A percentile compares a stretch with the other conserved stretches of the same genome.
phyloP scores from a whole-genome alignment of 108 stramenopile species.

The Nitzschia sp. region DNA sequence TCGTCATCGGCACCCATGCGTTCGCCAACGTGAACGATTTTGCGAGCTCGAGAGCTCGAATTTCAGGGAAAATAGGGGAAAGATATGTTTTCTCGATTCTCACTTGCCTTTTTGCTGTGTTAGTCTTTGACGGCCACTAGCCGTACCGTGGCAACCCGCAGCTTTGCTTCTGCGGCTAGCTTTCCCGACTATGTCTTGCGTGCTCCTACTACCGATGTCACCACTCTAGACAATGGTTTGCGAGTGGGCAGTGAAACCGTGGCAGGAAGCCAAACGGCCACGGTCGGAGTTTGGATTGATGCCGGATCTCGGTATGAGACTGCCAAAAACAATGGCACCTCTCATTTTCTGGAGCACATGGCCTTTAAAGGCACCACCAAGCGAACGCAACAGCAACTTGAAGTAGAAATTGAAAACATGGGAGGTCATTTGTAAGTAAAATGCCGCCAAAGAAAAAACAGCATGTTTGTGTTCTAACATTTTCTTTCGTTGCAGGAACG shows the following conservation, averaged over 20 bases:
- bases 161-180: not conserved
- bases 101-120: not conserved
- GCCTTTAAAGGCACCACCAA: conserved; percentile 97
- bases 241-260: conserved; percentile 91
- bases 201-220: conserved; percentile 85
- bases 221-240: conserved; percentile 81
- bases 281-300: conserved; percentile 90
- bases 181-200: conserved; percentile 87
- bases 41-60: conserved; percentile 6
- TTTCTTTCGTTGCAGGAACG: conserved; percentile 52
- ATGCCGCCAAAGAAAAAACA: not conserved
- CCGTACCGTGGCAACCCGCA: not conserved
- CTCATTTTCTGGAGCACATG: conserved; percentile 99
- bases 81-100: not conserved
- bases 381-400: conserved; percentile 93
- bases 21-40: not conserved
- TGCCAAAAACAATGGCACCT: conserved; percentile 95
- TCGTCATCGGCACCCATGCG: conserved; percentile 1
- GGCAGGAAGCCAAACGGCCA: conserved; percentile 78
- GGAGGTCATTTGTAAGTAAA: conserved; percentile 90
- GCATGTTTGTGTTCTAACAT: not conserved
- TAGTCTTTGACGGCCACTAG: not conserved
- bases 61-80: not conserved
- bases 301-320: conserved; percentile 97
- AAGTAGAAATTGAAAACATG: conserved; percentile 99